Evolutionary conservation across 495 filamentous ascomycete genomes (phyloP).

Genomic region (Penicillium fimorum): DNA sequence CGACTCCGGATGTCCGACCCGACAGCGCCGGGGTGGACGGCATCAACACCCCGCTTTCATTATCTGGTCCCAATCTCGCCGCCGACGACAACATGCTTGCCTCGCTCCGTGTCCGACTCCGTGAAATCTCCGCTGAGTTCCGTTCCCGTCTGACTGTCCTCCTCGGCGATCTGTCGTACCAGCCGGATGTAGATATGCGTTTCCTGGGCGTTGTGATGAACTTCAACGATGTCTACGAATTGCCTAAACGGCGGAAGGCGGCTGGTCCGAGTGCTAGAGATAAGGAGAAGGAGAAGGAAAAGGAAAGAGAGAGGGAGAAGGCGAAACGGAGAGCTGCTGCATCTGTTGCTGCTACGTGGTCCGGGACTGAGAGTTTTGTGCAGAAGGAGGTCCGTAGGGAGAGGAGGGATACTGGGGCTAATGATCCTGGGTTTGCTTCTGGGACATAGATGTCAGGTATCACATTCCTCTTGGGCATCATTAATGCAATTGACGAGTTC

Average conservation of each 20-base stretch:
- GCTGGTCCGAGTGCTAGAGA: constrained; percentile 31
- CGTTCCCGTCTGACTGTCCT: constrained; percentile 70
- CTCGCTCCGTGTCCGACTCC: constrained; percentile 68
- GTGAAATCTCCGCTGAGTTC: constrained; percentile 71
- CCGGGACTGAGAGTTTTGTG: constrained; percentile 12
- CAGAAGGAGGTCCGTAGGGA: constrained; percentile 25
- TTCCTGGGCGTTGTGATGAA: constrained; percentile 97
- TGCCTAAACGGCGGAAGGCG: constrained; percentile 57
- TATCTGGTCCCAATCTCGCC: constrained; percentile 32
- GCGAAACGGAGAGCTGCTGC: constrained; percentile 31
- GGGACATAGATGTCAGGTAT: constrained; percentile 4
- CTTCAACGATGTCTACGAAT: constrained; percentile 95
- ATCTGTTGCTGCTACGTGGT: constrained; percentile 15
- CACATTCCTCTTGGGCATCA: background rate
- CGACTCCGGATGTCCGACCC: constrained; percentile 33
- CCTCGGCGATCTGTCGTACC: constrained; percentile 85
- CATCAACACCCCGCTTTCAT: constrained; percentile 33
- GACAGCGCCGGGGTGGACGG: constrained; percentile 29
- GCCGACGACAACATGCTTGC: constrained; percentile 69
- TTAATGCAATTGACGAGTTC: constrained; percentile 14
- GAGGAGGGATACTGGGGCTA: constrained; percentile 19
- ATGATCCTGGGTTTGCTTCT: constrained; percentile 1
- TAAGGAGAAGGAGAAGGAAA: constrained; percentile 34
- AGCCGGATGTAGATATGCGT: constrained; percentile 92
- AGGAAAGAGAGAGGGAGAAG: constrained; percentile 21